These are phyloP conservation scores for Dioscorea dumetorum DNA, from an alignment of 106 monocot genomes.

Conservation along the genomic window DNA sequence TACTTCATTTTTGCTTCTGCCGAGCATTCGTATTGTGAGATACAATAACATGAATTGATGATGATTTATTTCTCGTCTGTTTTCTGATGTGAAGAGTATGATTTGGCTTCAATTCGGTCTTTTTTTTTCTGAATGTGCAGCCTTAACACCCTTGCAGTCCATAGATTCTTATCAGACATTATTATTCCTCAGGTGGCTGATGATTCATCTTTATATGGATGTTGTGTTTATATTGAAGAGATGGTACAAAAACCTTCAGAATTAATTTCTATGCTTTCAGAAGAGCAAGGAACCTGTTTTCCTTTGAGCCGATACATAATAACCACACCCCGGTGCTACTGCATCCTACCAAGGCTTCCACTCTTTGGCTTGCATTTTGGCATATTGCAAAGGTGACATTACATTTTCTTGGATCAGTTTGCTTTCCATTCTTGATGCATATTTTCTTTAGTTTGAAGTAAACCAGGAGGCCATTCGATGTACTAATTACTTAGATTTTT, in stretches of 20 bases:
- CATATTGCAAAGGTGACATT: constrained; percentile 68
- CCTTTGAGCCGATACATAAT: constrained; percentile 63
- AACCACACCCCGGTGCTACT: constrained; percentile 92
- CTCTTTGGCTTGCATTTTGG: constrained; percentile 98
- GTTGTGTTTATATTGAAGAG: constrained; percentile 95
- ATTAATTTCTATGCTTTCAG: constrained; percentile 64
- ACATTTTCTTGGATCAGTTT: too few relatives aligned
- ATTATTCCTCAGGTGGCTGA: constrained; percentile 75
- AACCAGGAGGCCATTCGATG: too few relatives aligned
- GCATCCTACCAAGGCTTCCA: constrained; percentile 91
- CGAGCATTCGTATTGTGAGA: too few relatives aligned
- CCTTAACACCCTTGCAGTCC: neutral
- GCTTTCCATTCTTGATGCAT: too few relatives aligned
- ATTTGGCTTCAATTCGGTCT: too few relatives aligned
- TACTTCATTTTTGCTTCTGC: too few relatives aligned
- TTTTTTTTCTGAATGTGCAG: neutral
- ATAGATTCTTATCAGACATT: neutral
- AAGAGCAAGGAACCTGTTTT: constrained; percentile 37
- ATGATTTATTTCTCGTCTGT: too few relatives aligned
- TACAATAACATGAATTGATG: too few relatives aligned
- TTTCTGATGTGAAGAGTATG: too few relatives aligned
- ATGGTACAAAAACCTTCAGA: constrained; percentile 84
- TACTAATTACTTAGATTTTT: too few relatives aligned
- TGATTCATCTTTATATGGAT: constrained; percentile 93
- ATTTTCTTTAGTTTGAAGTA: too few relatives aligned